These are phyloP conservation scores for Nicotiana otophora DNA, from an alignment of 257 asterid genomes.

Conservation along the genomic window DNA sequence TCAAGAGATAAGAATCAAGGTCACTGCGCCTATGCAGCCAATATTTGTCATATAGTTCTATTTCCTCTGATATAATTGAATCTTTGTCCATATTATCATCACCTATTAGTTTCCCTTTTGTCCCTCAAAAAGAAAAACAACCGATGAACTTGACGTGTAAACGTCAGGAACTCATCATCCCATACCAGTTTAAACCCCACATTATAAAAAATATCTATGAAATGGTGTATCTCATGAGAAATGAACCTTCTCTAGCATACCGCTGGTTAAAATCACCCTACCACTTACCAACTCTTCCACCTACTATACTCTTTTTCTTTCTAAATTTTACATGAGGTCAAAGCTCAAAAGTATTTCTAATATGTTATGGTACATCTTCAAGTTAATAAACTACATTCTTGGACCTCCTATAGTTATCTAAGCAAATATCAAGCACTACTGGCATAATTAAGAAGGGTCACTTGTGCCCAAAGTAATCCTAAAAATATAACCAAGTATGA, in stretches of 20 bases:
- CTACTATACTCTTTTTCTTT: background rate
- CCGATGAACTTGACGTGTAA: background rate
- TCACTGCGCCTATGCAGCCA: background rate
- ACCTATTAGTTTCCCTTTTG: background rate
- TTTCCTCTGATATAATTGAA: background rate
- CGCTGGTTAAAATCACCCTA: background rate
- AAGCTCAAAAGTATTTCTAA: background rate
- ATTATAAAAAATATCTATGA: background rate
- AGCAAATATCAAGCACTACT: background rate
- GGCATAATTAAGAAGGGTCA: background rate
- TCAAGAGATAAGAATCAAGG: background rate
- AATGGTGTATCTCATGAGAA: background rate
- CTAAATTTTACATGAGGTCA: background rate
- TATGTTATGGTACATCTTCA: background rate
- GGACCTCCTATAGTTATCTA: background rate
- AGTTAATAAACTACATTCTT: background rate
- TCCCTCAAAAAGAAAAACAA: background rate
- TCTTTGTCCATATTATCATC: background rate
- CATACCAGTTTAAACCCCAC: background rate
- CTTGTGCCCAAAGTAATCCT: background rate
- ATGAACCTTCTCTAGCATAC: background rate
- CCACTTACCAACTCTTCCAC: background rate
- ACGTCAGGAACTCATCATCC: background rate
- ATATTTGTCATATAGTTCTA: background rate
- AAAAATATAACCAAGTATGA: background rate